Percentiles rank a stretch among this genome's conserved stretches.
Conservation (phyloP, 225 moss, liverwort and hornwort genomes). For the Takakia lepidozioides region DNA sequence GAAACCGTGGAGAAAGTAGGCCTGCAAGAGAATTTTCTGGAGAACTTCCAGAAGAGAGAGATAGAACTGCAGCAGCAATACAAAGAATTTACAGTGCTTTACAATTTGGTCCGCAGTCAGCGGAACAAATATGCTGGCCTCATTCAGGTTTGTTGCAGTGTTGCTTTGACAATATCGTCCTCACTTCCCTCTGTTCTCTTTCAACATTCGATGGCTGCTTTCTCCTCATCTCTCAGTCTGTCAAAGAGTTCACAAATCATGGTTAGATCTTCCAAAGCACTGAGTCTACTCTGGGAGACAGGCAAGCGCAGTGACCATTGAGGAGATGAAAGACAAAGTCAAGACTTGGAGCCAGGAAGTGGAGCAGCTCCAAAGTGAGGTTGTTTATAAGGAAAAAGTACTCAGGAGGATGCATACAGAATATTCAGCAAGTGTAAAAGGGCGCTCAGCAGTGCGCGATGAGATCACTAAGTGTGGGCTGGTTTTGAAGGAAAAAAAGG, state of each 20-base stretch:
- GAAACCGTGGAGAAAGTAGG: constrained; percentile 43
- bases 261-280: not conserved
- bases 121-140: constrained; percentile 69
- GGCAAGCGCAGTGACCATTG: constrained; percentile 45
- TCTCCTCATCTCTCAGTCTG: too few relatives aligned
- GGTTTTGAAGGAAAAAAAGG: constrained; percentile 43
- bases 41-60: constrained; percentile 38
- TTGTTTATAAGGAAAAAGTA: constrained; percentile 55
- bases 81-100: constrained; percentile 35
- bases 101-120: constrained; percentile 58
- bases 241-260: not conserved
- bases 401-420: constrained; percentile 34
- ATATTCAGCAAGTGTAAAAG: constrained; percentile 21
- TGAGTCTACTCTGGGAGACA: constrained; percentile 10
- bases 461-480: constrained; percentile 32
- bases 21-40: constrained; percentile 27
- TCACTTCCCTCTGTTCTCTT: not conserved
- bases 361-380: constrained; percentile 55
- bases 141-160: constrained; percentile 31
- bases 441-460: constrained; percentile 29
- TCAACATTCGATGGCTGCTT: too few relatives aligned
- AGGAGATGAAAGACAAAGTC: constrained; percentile 72
- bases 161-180: too few relatives aligned
- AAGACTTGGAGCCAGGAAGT: constrained; percentile 40
- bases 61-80: constrained; percentile 37